Evolutionary conservation across 148 eudicot genomes (phyloP).

Genomic region (Rhododendron ovatum): DNA sequence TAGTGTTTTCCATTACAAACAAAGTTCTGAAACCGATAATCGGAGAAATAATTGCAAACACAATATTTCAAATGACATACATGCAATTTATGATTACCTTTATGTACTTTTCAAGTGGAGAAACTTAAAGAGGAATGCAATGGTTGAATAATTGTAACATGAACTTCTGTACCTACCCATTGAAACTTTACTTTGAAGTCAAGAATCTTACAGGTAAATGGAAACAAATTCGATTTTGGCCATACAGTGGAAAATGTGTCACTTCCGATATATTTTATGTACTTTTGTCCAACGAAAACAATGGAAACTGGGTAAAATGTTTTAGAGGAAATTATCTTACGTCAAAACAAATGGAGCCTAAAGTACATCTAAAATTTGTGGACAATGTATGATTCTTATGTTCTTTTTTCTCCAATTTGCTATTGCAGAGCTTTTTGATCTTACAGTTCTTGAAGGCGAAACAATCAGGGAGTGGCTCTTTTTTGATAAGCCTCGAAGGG

Average conservation of each 20-base stretch:
- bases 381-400: not conserved
- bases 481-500: constrained; percentile 96
- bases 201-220: not conserved
- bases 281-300: not conserved
- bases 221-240: not conserved
- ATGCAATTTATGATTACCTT: not conserved
- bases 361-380: not conserved
- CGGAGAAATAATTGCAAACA: not conserved
- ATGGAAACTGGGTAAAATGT: not conserved
- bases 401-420: not conserved
- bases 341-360: not conserved
- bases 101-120: not conserved
- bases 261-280: not conserved
- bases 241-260: not conserved
- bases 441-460: constrained; percentile 73
- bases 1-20: not conserved
- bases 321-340: not conserved
- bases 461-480: constrained; percentile 95
- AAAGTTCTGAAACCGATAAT: not conserved
- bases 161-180: not conserved
- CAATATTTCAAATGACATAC: not conserved
- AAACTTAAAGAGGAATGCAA: not conserved
- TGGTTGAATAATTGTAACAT: not conserved
- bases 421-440: constrained; percentile 87
- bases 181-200: not conserved